These are phyloP conservation scores for Vinca minor DNA, from an alignment of 257 asterid species.

Conservation along the genomic window DNA sequence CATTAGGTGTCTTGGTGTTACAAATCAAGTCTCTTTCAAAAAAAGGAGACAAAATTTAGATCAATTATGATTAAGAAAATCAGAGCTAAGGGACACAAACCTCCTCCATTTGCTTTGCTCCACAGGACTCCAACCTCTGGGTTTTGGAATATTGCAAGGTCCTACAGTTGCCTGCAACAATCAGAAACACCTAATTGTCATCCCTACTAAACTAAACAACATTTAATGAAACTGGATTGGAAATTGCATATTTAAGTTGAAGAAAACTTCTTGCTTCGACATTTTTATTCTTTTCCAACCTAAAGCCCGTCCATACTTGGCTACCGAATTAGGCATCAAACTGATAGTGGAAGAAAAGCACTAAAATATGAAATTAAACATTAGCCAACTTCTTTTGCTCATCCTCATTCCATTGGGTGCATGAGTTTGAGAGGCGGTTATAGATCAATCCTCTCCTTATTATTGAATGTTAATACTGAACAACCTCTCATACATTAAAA, in stretches of 20 bases:
- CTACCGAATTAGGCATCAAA: not conserved
- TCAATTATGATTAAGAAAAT: slow-evolving; percentile 4
- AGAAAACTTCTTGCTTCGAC: not conserved
- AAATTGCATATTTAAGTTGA: not conserved
- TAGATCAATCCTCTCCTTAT: not conserved
- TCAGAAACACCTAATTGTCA: not conserved
- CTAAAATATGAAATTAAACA: not conserved
- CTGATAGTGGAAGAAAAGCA: not conserved
- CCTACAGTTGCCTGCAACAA: slow-evolving; percentile 81
- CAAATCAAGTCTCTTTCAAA: not conserved
- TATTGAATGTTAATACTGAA: not conserved
- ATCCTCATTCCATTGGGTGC: not conserved
- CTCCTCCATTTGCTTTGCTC: slow-evolving; percentile 98
- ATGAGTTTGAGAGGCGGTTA: not conserved
- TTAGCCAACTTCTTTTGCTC: not conserved
- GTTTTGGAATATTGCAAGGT: slow-evolving; percentile 88
- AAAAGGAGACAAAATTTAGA: not conserved
- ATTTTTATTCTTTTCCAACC: too few species aligned
- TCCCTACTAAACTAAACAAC: not conserved
- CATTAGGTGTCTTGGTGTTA: not conserved
- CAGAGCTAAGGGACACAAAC: slow-evolving; percentile 31
- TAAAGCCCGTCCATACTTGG: not conserved
- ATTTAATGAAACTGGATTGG: not conserved
- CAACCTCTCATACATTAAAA: not conserved
- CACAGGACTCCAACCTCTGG: slow-evolving; percentile 88